Base-by-base conservation (phyloP, 2,329 filamentous ascomycete species). In the Paecilomyces formosus region DNA sequence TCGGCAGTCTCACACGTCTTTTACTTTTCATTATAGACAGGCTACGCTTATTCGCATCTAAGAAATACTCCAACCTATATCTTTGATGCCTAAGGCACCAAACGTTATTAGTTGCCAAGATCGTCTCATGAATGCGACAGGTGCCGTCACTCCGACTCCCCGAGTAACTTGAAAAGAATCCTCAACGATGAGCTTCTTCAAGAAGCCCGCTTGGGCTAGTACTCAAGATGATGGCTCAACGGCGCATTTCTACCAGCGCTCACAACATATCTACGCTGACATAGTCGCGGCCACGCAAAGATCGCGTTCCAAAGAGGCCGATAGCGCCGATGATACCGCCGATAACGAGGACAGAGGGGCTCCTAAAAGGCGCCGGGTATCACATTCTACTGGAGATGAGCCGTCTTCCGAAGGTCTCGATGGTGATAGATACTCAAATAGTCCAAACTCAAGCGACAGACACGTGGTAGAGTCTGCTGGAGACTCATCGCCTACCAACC, bases 151-250 rank as follows among this genome's bases (percentile, higher is more conserved):
- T 31, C 30, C 30, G 30, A 31, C 30, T 31, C 11, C 11, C 30
- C 30, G 30, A 9, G 30, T 31, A 6, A 9, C 30, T 31, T 31
- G 8, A 9, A 31, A 31, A 9, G 30, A 12, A 31, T 31, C 11
- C 30, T 31, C 35, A 39, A 56, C n/a, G 9, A 74, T 73, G 73
- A 76, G 76, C 45, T 76, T 84, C 18, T 86, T 86, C 72, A 84
- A 81, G 55, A 82, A 81, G 62, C 78, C 81, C 53, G 70, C 76
- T 22, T 82, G 79, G 78, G 77, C 79, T n/a, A 70, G 67, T 26
- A 68, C 73, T 24, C 67, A 67, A 30, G 73, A 76, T 60, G 68
- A 72, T 26, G 60, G 62, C n/a, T 65, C 71, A 28, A 64, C 65
- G 9, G 49, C 72, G 12, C 76, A 79, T 11, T 78, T 82, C 60